Evolutionary conservation across 306 rosid species (phyloP).

Genomic region (Macrotyloma uniflorum): DNA sequence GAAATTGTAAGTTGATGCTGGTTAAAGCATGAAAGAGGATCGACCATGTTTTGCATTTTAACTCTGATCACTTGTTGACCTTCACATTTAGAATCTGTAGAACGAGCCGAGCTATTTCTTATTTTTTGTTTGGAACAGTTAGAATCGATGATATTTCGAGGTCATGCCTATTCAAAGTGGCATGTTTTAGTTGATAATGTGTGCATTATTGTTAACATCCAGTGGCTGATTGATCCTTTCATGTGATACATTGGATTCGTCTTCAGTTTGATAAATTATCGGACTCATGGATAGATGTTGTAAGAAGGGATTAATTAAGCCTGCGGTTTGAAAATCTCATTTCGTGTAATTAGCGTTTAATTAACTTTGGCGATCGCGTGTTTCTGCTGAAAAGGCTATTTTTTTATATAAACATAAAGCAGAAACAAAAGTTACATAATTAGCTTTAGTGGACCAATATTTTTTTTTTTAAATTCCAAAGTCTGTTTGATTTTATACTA

Average conservation of each 20-base stretch:
- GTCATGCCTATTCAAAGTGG: slow-evolving; percentile 36
- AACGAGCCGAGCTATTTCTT: slow-evolving; percentile 35
- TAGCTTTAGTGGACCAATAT: not conserved
- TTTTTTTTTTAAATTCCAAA: not conserved
- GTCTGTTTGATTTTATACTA: not conserved
- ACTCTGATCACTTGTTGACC: slow-evolving; percentile 12
- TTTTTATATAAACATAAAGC: not conserved
- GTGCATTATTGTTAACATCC: slow-evolving; percentile 29
- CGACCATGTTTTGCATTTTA: slow-evolving; percentile 19
- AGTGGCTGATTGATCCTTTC: slow-evolving; percentile 28
- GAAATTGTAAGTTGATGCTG: slow-evolving; percentile 37
- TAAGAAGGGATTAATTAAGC: slow-evolving; percentile 12
- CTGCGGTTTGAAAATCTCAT: not conserved
- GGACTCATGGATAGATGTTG: not conserved
- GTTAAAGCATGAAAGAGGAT: slow-evolving; percentile 34
- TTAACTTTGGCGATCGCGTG: not conserved
- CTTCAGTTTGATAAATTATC: slow-evolving; percentile 14
- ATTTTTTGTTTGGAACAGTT: slow-evolving; percentile 31
- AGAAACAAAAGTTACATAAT: not conserved
- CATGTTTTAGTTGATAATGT: slow-evolving; percentile 25
- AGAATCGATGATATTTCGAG: slow-evolving; percentile 32
- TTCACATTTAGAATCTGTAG: slow-evolving; percentile 45
- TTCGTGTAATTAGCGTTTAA: not conserved
- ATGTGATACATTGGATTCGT: slow-evolving; percentile 19
- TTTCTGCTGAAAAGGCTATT: not conserved